These are phyloP conservation scores for Penicillium bialowiezense DNA, from an alignment of 495 filamentous ascomycete genomes.

Conservation along the genomic window DNA sequence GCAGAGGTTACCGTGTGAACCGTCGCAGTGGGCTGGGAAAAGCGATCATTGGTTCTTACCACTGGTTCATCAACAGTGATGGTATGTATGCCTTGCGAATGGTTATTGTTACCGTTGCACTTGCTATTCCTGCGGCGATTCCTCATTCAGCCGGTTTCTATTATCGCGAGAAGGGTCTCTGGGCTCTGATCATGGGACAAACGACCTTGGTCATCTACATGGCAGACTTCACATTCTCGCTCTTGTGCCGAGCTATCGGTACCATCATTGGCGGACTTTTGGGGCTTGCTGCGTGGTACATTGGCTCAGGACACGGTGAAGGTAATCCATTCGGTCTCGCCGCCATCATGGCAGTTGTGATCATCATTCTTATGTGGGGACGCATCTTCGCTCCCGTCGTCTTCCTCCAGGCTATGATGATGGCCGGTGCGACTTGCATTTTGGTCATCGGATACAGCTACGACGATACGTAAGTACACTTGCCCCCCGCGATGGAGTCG, in stretches of 20 bases:
- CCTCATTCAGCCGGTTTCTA: conserved; percentile 42
- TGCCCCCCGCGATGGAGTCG: background rate
- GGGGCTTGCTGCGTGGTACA: conserved; percentile 45
- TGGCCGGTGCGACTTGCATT: conserved; percentile 41
- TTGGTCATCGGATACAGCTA: conserved; percentile 39
- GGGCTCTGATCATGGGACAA: conserved; percentile 48
- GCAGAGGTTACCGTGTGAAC: conserved; percentile 23
- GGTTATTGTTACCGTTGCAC: conserved; percentile 41
- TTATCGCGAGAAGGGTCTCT: conserved; percentile 44
- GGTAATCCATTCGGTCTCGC: conserved; percentile 44
- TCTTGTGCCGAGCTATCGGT: conserved; percentile 30
- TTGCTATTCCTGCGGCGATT: conserved; percentile 36
- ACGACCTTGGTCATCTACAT: conserved; percentile 42
- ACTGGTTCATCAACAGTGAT: conserved; percentile 32
- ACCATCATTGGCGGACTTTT: conserved; percentile 39
- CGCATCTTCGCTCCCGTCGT: conserved; percentile 32
- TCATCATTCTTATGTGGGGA: conserved; percentile 35
- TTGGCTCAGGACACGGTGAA: conserved; percentile 39
- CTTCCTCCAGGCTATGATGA: conserved; percentile 33
- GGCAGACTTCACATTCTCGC: conserved; percentile 42
- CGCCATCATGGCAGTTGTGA: conserved; percentile 33
- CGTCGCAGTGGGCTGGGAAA: conserved; percentile 20
- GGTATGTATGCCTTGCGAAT: conserved; percentile 38
- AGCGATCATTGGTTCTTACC: conserved; percentile 23
- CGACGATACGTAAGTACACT: conserved; percentile 34